Base-by-base conservation (phyloP, 257 asterid species). In the Petunia axillaris region DNA sequence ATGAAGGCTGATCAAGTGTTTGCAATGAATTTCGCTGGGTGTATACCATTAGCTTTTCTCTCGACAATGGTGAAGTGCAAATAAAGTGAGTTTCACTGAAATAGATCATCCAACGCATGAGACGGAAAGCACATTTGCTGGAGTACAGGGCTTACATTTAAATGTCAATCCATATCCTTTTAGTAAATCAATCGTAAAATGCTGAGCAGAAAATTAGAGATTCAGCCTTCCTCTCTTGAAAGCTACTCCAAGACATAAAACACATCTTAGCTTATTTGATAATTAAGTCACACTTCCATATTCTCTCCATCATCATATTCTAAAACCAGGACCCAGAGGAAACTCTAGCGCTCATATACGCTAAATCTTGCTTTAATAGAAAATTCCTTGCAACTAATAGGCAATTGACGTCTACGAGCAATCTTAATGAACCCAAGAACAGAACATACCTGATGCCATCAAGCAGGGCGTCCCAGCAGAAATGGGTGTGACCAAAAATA, bases 401-500 rank as follows among this genome's bases (percentile, higher is more conserved):
- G 78, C 1, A n/a, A 25, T 2, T 71, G 25, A 50, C 50, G 62
- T 48, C 43, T 48, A 10, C 11, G 35, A 71, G 11, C 77, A 71
- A 44, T 48, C 25, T 25, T 35, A 35, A 35, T 50, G 46, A 43
- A 50, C 50, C 1, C 11, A 44, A 36, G 65, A 78, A 73, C 46
- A 54, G 71, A 65, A 76, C 82, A 91, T 79, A 94, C 97, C 97
- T 94, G 89, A 92, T 90, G 41, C 97, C 97, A 68, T 91, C 89
- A 37, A 91, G 89, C 68, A 83, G 79, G 64, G 92, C 89, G 87
- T 94, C 98, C 98, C 98, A 94, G 78, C 92, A 88, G 84, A 94
- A 92, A 85, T 94, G 97, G 25, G 98, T 94, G 88, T 91, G 98
- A 75, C 98, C 98, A 85, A 94, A 94, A 73, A 89, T 90, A 81